Evolutionary conservation across 1,284 basidiomycete genomes (phyloP), one percentile per base, ranked within the genome.

Genomic region (Volvariella volvacea): DNA sequence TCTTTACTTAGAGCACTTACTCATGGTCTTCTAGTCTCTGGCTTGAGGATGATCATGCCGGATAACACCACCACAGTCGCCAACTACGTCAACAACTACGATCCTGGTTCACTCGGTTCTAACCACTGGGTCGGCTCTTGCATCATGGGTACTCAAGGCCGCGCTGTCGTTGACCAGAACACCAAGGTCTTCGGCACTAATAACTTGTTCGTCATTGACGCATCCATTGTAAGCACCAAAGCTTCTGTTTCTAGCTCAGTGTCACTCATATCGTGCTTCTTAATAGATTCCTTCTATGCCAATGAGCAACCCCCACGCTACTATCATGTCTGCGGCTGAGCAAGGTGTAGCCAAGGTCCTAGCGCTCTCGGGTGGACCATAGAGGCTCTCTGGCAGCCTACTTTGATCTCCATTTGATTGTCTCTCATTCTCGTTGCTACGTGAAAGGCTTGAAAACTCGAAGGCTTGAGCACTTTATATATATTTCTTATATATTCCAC

Each of bases 61-160:
- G 78, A 81, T 55, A 70, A 73, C 50, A 71, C 66, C 0, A 75
- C 72, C 15, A 76, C 75, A 1, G 63, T 80, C 32, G 61, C 61
- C 15, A 56, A 70, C 43, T 80, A 80, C 54, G 71, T 78, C 16
- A 65, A 76, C 49, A 64, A 59, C 40, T 80, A 79, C 53, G 63
- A 66, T 48, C 60, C 66, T 3, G 52, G 56, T 15, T 54, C 55
- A 36, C 55, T 78, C 62, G 66, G 74, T 55, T 78, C 76, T 4
- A 78, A 80, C 55, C 77, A 81, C 56, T 78, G 76, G 75, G 68
- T 75, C 10, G 78, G 76, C 6, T 70, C 76, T 20, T 69, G 70
- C 49, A 66, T 49, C 15, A 76, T 79, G 42, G 70, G 70, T n/a
- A 61, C 65, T 8, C 30, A 31, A 31, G 30, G 30, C 9, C 9